Evolutionary conservation across 352 stramenopile species (phyloP), one percentile per base, ranked within the genome.

Genomic region (Pythium aquatile): DNA sequence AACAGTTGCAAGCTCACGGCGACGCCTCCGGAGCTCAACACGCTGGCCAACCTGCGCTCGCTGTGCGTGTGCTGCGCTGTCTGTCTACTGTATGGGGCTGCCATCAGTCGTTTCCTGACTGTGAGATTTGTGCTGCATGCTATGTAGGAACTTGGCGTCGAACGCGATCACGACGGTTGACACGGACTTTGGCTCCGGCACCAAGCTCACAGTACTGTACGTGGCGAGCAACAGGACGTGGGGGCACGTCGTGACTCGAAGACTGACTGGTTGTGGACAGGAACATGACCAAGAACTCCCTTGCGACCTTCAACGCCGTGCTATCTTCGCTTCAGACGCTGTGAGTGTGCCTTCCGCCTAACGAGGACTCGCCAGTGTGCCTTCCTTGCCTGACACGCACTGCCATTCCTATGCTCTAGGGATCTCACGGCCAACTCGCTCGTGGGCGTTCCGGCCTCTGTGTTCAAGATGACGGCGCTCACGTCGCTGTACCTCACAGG

Each of bases 391-490:
- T 51, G 1, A 13, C 10, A 17, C 5, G 10, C 37, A 42, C 37
- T 30, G 17, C 5, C 44, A 9, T 32, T 29, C 5, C 44, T 5
- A 30, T 47, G 4, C 14, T 5, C 4, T 17, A 90, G 81, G 7
- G 81, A 90, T 61, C 53, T 90, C 51, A 83, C 77, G 17, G 61
- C 65, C 7, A 90, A 90, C 68, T 55, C 63, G 42, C 66, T 90
- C 47, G 63, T 63, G 30, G 53, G 56, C 24, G 85, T 90, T 35
- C 79, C 81, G 13, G 72, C 71, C 33, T 37, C 69, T 48, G 72
- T 90, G 26, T 85, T 88, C 71, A 58, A 63, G 30, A 81, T 75
- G 29, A 61, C 72, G n/a, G 56, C 68, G 40, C 68, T 90, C 49
- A 72, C 76, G 53, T 74, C 61, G 48, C 79, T 90, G 52, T 76